Conservation (phyloP, 2,329 filamentous ascomycete genomes). For the Arthroderma sp. region DNA sequence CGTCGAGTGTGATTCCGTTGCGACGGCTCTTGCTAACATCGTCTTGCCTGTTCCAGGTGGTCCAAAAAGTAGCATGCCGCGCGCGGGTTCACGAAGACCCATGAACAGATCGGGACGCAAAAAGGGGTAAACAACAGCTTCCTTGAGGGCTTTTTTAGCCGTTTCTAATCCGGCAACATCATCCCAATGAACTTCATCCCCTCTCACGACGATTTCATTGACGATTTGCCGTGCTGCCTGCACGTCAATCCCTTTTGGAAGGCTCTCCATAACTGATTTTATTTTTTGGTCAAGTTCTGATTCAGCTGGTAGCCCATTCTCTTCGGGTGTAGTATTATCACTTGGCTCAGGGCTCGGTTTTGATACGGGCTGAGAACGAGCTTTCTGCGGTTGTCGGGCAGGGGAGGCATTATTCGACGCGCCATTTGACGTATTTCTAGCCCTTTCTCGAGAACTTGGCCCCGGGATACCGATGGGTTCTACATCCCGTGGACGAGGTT, state of each 20-base stretch:
- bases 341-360: conserved; percentile 31
- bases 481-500: too few relatives aligned
- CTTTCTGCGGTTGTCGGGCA: not conserved
- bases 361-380: not conserved
- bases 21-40: conserved; percentile 88
- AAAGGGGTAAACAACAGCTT: conserved; percentile 95
- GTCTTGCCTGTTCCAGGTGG: conserved; percentile 98
- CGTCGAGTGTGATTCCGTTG: conserved; percentile 84
- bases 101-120: conserved; percentile 90
- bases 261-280: conserved; percentile 54
- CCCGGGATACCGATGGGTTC: too few relatives aligned
- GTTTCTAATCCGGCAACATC: conserved; percentile 84
- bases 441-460: too few relatives aligned
- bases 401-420: not conserved
- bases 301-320: conserved; percentile 17
- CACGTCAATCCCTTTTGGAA: conserved; percentile 72
- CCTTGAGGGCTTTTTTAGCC: conserved; percentile 83
- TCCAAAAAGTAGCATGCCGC: conserved; percentile 91
- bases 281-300: conserved; percentile 45
- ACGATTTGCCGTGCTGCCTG: conserved; percentile 78
- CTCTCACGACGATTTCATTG: conserved; percentile 88
- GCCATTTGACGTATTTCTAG: too few relatives aligned
- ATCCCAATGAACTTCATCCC: conserved; percentile 87
- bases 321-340: conserved; percentile 15
- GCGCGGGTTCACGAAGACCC: conserved; percentile 82